Evolutionary conservation across 257 asterid species (phyloP).

Genomic region (Solanum peruvianum): DNA sequence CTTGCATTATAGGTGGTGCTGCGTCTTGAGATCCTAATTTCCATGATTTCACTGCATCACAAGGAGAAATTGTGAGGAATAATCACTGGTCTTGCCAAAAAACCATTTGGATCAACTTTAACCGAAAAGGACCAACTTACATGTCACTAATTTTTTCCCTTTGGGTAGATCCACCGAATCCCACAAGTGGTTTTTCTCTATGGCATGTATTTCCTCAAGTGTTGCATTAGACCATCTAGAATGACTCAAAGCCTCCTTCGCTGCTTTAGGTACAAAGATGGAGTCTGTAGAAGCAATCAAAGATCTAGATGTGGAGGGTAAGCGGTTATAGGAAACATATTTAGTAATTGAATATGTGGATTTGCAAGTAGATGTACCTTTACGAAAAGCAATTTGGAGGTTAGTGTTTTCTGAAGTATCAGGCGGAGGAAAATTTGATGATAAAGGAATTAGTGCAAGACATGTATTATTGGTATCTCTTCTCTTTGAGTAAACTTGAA

Average conservation of each 20-base stretch:
- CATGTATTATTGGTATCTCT: background rate
- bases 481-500: background rate
- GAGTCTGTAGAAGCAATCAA: background rate
- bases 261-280: background rate
- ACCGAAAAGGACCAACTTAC: background rate
- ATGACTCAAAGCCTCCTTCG: background rate
- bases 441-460: background rate
- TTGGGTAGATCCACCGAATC: background rate
- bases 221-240: background rate
- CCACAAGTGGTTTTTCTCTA: background rate
- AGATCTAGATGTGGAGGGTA: background rate
- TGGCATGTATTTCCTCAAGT: background rate
- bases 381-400: background rate
- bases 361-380: background rate
- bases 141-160: background rate
- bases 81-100: background rate
- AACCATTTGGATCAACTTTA: background rate
- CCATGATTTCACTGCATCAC: background rate
- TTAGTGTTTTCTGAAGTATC: background rate
- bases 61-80: background rate
- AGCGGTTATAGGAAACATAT: background rate
- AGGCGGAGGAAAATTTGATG: background rate
- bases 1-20: background rate
- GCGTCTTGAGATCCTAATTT: background rate
- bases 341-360: background rate